A percentile compares a stretch with the other conserved stretches of the same genome.
These are phyloP conservation scores for Pythium folliculosum DNA, from an alignment of 352 stramenopile genomes.

Conservation along the genomic window DNA sequence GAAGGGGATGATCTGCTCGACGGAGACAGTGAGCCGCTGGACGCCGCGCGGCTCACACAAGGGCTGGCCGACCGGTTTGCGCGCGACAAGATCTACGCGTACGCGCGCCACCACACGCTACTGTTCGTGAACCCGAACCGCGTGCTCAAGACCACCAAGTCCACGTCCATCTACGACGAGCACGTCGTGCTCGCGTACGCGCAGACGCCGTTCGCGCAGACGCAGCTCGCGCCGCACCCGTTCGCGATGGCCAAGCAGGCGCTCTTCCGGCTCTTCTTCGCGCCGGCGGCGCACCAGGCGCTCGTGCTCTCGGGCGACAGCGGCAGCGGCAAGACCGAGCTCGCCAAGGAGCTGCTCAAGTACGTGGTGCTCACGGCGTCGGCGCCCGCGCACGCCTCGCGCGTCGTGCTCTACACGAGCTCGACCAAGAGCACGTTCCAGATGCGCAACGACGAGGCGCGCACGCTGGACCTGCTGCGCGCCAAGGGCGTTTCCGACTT, in stretches of 20 bases:
- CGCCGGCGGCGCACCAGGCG: slow-evolving; percentile 23
- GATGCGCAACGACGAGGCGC: slow-evolving; percentile 76
- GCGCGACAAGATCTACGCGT: slow-evolving; percentile 60
- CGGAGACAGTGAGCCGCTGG: background rate
- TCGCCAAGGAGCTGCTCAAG: slow-evolving; percentile 79
- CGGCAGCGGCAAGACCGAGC: slow-evolving; percentile 75
- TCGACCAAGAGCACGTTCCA: slow-evolving; percentile 84
- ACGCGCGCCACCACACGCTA: slow-evolving; percentile 62
- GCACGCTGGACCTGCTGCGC: slow-evolving; percentile 74
- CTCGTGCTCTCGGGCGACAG: slow-evolving; percentile 68
- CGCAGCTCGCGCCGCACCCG: slow-evolving; percentile 55
- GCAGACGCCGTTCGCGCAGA: slow-evolving; percentile 42
- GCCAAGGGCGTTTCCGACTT: slow-evolving; percentile 66
- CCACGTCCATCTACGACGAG: slow-evolving; percentile 85
- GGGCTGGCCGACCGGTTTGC: slow-evolving; percentile 37
- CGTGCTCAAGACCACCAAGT: slow-evolving; percentile 68
- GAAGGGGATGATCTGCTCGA: slow-evolving; percentile 45
- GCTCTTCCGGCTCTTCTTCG: slow-evolving; percentile 50
- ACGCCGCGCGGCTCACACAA: background rate
- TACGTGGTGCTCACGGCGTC: slow-evolving; percentile 66
- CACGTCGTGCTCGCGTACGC: slow-evolving; percentile 70
- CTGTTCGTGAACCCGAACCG: slow-evolving; percentile 73
- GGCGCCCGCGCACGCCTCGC: slow-evolving; percentile 24
- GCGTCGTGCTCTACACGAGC: slow-evolving; percentile 74
- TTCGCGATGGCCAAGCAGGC: slow-evolving; percentile 77